Evolutionary conservation across 768 basidiomycete genomes (phyloP), one percentile per base, ranked within the genome.

Genomic region (Trametes villosa): DNA sequence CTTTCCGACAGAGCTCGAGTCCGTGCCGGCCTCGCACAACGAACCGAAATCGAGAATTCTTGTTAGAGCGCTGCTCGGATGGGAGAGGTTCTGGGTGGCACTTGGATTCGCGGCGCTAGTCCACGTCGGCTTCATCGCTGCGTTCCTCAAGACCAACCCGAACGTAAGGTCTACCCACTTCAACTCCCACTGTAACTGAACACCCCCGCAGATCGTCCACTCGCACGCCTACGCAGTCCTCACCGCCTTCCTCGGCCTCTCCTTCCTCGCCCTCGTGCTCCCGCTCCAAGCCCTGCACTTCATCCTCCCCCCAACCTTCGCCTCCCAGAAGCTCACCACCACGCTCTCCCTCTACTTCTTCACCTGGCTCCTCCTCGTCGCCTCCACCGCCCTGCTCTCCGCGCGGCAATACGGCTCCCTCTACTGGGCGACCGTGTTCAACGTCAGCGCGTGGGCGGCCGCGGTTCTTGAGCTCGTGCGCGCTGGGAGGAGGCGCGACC

Each of bases 71-170:
- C 63, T 79, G 9, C 83, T 83, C 77, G 76, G 74, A 42, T 86
- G 85, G 74, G 74, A 77, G 24, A 83, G 84, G 57, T 87, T 92
- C 67, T 91, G 88, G 84, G 64, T 86, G 0, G 80, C 86, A 1
- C 65, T 90, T 36, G 46, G 79, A 9, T 64, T 86, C 12, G 75
- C 78, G 2, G 63, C 79, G 4, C 79, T 72, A 8, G 64, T 82
- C 2, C 83, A 89, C 62, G 75, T 71, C 2, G 75, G 78, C 2
- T 73, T 91, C 8, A 75, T 84, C 3, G 68, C 76, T 46, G 77
- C 77, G 4, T 86, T 81, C 63, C 65, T 83, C 20, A 74, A 79
- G 46, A n/a, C 88, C 41, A 91, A 90, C 69, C 84, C 86, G 30
- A 86, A 83, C 62, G 89, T 90, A 67, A 67, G 86, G 17, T 74